A percentile compares a stretch with the other conserved stretches of the same genome.
Conservation (phyloP, 2,329 filamentous ascomycete genomes). For the Colletotrichum camelliae region DNA sequence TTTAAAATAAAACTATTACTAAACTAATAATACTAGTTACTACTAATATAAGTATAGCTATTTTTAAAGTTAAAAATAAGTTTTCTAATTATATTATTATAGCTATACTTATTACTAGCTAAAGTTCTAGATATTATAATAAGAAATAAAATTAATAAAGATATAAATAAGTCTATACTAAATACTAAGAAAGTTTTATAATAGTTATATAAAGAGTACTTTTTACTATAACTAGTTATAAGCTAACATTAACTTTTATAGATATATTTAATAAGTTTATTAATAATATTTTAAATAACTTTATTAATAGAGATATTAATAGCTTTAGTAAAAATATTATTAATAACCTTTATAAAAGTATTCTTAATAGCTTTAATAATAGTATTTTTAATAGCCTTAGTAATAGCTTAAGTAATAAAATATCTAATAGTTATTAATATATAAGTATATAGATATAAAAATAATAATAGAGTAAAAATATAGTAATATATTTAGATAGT, state of each 20-base stretch:
- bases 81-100: accelerated
- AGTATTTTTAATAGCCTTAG: too few relatives aligned
- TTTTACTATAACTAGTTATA: too few relatives aligned
- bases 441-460: not conserved
- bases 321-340: too few relatives aligned
- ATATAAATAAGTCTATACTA: too few relatives aligned
- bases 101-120: too few relatives aligned
- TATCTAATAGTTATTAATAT: not conserved
- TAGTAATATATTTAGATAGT: not conserved
- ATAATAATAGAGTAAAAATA: not conserved
- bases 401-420: not conserved
- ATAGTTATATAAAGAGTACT: not conserved
- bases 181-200: not conserved
- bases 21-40: not conserved
- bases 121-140: not conserved
- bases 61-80: not conserved
- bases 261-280: not conserved
- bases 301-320: too few relatives aligned
- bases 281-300: too few relatives aligned
- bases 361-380: too few relatives aligned
- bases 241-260: too few relatives aligned
- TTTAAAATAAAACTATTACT: not conserved
- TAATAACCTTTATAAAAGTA: not conserved
- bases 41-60: not conserved
- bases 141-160: not conserved